Base-by-base conservation (phyloP, 305 asterid species). In the Stenogyne calaminthoides region DNA sequence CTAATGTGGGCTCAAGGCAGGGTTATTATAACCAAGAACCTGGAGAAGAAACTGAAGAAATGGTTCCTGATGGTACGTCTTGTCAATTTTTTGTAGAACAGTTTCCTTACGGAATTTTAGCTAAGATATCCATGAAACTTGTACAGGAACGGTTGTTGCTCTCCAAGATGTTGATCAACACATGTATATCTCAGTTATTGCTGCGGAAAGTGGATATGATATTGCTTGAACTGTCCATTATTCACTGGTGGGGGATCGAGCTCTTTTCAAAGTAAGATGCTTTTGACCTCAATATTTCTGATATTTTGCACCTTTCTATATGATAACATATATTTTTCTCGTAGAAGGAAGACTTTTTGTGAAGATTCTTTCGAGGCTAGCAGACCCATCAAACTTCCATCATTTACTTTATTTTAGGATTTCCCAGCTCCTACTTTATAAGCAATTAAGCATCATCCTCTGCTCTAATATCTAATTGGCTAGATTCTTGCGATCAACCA, bases 91-190 rank as follows among this genome's bases (percentile, higher is more conserved):
- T 56, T 40, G 39, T 83, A 61, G 46, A 75, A 32, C 36, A 58
- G 73, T 40, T 76, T 66, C 67, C 69, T 72, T 70, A 29, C 52
- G 25, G 60, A 71, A 64, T 51, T 64, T 77, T 61, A 51, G 65
- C 78, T 80, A 74, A 76, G 60, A 55, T 64, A 56, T 58, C 63
- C 77, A 46, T 79, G 71, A 75, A 71, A 76, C 71, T 37, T 76
- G 46, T 70, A 29, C 87, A 92, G 99, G 98, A 82, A 67, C 93
- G 57, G 81, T 92, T 84, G 98, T 95, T 81, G 93, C 96, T 56
- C 86, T 95, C 70, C 91, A 95, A 88, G 99, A 95, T 86, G 87
- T 88, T 67, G 89, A 86, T 77, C 96, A 95, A 78, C 99, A 95
- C 84, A 90, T 85, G 86, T 95, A 85, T 82, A 80, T 95, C 67